Percentiles rank a stretch among this genome's conserved stretches.
Conservation (phyloP, 208 protist species). For the Naegleria fowleri region DNA sequence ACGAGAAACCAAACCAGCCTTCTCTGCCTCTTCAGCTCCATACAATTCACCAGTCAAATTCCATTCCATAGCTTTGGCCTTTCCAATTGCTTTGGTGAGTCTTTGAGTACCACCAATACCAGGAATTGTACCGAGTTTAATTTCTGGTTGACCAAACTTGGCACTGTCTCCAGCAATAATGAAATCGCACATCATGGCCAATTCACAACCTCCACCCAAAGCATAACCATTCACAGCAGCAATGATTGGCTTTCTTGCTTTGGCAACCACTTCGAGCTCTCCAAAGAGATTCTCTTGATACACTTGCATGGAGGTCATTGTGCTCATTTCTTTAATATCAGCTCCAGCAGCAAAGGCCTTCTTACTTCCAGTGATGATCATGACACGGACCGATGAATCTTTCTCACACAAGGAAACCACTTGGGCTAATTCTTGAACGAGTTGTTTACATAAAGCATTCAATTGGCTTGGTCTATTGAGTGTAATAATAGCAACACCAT, state of each 20-base stretch:
- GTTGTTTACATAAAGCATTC: conserved; percentile 29
- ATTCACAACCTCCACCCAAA: conserved; percentile 66
- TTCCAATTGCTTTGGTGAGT: conserved; percentile 62
- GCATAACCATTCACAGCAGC: conserved; percentile 73
- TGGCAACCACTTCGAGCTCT: conserved; percentile 53
- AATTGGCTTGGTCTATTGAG: conserved; percentile 37
- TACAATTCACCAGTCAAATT: conserved; percentile 54
- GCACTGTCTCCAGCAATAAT: conserved; percentile 50
- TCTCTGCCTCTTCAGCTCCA: conserved; percentile 46
- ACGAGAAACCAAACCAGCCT: conserved; percentile 50
- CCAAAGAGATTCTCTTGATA: conserved; percentile 64
- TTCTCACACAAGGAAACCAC: conserved; percentile 12
- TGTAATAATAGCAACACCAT: conserved; percentile 29
- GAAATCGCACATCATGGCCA: conserved; percentile 60
- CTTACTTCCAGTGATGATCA: conserved; percentile 82
- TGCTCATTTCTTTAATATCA: conserved; percentile 89
- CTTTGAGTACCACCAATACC: conserved; percentile 64
- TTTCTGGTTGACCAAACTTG: conserved; percentile 69
- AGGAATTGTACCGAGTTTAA: conserved; percentile 52
- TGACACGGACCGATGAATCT: conserved; percentile 50
- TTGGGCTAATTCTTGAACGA: conserved; percentile 5
- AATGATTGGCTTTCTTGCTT: conserved; percentile 65
- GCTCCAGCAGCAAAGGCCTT: conserved; percentile 90
- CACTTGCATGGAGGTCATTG: conserved; percentile 61
- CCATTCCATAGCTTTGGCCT: conserved; percentile 68